Evolutionary conservation across 2,329 filamentous ascomycete genomes (phyloP).

Genomic region (Diaporthe ampelina): DNA sequence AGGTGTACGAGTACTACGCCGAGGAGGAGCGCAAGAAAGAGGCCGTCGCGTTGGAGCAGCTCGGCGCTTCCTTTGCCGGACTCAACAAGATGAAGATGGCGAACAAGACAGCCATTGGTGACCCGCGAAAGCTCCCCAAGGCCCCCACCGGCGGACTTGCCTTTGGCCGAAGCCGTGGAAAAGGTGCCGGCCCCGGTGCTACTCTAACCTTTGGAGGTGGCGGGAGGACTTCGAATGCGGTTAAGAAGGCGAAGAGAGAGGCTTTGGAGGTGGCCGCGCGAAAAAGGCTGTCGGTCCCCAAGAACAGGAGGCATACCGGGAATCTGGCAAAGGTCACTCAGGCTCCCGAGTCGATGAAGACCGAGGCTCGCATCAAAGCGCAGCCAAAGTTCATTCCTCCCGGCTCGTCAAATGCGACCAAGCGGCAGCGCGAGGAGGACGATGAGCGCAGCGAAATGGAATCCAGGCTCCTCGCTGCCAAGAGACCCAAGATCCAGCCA

Average conservation of each 20-base stretch:
- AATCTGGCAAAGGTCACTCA: constrained; percentile 54
- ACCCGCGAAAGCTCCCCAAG: constrained; percentile 61
- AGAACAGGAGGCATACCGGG: neutral
- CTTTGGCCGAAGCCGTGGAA: constrained; percentile 42
- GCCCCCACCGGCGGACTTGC: constrained; percentile 33
- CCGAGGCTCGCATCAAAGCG: constrained; percentile 62
- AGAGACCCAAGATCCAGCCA: constrained; percentile 45
- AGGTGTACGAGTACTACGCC: constrained; percentile 80
- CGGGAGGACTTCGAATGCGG: constrained; percentile 59
- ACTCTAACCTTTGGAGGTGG: constrained; percentile 29
- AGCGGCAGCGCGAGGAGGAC: constrained; percentile 20
- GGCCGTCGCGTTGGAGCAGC: constrained; percentile 67
- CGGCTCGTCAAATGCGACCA: neutral
- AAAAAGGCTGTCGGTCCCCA: constrained; percentile 53
- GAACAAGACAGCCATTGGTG: constrained; percentile 70
- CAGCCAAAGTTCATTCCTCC: constrained; percentile 53
- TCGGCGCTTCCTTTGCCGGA: constrained; percentile 70
- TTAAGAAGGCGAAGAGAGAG: constrained; percentile 70
- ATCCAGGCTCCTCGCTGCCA: constrained; percentile 35
- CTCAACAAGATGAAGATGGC: constrained; percentile 70
- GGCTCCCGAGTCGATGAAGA: constrained; percentile 68
- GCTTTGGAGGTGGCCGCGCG: constrained; percentile 66
- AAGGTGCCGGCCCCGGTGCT: constrained; percentile 33
- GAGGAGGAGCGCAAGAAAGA: constrained; percentile 70
- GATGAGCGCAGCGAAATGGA: constrained; percentile 38